These are phyloP conservation scores for Naegleria lovaniensis DNA, from an alignment of 208 protist species.

Conservation along the genomic window DNA sequence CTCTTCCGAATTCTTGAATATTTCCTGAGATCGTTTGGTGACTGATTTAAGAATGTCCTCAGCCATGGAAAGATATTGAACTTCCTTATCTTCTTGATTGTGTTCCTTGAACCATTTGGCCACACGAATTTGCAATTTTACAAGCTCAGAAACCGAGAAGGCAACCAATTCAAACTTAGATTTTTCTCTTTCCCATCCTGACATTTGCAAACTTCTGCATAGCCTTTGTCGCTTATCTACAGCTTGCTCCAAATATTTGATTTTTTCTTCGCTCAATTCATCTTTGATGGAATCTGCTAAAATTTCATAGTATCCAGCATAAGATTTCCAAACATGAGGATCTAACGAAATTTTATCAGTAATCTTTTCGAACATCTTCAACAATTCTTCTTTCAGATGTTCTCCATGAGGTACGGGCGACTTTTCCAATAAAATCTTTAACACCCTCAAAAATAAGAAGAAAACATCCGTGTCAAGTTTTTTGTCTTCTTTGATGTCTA, in stretches of 20 bases:
- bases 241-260: background rate
- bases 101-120: background rate
- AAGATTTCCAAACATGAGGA: constrained; percentile 10
- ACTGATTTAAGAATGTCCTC: background rate
- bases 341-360: background rate
- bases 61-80: background rate
- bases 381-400: background rate
- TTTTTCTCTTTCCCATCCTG: constrained; percentile 10
- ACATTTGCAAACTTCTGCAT: background rate
- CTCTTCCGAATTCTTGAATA: background rate
- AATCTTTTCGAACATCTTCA: background rate
- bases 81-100: background rate
- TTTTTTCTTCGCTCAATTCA: background rate
- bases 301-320: background rate
- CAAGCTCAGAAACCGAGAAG: background rate
- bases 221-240: background rate
- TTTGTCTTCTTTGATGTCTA: background rate
- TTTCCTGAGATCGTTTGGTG: background rate
- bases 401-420: background rate
- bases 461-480: background rate
- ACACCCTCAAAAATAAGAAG: background rate
- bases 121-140: background rate
- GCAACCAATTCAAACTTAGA: background rate
- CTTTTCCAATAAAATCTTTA: background rate
- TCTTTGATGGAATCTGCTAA: background rate